These are phyloP conservation scores for Podila epigama DNA, from an alignment of 192 early-diverging fungal species.

Conservation along the genomic window DNA sequence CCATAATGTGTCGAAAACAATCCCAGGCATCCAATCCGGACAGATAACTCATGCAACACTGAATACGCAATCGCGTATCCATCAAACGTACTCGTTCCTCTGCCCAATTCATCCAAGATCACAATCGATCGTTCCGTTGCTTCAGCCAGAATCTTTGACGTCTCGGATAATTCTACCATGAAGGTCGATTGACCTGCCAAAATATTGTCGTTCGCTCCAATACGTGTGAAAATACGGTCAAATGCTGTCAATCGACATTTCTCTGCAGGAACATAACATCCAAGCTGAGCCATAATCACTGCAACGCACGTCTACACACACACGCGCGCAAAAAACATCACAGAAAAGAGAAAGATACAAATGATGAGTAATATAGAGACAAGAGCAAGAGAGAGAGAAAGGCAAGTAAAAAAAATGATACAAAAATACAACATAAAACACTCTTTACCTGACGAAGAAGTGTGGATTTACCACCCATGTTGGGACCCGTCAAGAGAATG, in stretches of 20 bases:
- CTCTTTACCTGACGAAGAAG: conserved; percentile 90
- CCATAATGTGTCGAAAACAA: conserved; percentile 98
- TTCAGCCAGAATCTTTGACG: conserved; percentile 88
- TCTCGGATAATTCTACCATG: conserved; percentile 96
- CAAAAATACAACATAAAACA: conserved; percentile 2
- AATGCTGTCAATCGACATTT: conserved; percentile 78
- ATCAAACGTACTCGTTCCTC: conserved; percentile 97
- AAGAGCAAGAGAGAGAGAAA: too few species aligned
- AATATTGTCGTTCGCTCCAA: conserved; percentile 98
- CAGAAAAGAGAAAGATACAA: neutral
- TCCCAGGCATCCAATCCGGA: conserved; percentile 84
- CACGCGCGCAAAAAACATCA: neutral
- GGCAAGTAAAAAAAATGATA: neutral
- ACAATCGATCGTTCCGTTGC: conserved; percentile 91
- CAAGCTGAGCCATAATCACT: conserved; percentile 95
- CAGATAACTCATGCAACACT: conserved; percentile 85
- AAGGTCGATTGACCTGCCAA: conserved; percentile 95
- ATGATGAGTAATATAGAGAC: neutral
- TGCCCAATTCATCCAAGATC: conserved; percentile 96
- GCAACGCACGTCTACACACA: conserved; percentile 79
- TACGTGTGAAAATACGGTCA: conserved; percentile 96
- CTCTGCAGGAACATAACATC: conserved; percentile 91
- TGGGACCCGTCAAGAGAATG: conserved; percentile 97
- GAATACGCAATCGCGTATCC: conserved; percentile 96
- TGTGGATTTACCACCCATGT: conserved; percentile 99